Conservation (phyloP, 169 alveolate species). For the Cystoisospora suis region DNA sequence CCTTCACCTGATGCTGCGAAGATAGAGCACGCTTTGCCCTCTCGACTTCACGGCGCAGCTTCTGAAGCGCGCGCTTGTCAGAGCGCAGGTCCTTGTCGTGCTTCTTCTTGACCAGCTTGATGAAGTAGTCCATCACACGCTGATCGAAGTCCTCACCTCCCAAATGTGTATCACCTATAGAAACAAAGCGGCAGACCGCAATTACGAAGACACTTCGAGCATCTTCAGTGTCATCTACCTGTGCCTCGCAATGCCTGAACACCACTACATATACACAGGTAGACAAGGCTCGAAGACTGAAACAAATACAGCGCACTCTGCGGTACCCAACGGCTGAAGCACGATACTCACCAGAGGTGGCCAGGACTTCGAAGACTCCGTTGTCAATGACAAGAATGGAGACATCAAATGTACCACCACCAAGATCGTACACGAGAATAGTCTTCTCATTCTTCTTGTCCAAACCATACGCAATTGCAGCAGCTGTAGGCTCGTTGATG, state of each 20-base stretch:
- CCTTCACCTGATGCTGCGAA: conserved; percentile 84
- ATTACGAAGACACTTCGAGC: too few species aligned
- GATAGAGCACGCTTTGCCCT: conserved; percentile 96
- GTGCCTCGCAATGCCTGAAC: too few species aligned
- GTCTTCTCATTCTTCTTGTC: conserved; percentile 96
- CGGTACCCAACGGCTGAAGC: conserved; percentile 8
- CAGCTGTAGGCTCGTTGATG: conserved; percentile 99
- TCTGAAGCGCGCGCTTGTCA: conserved; percentile 95
- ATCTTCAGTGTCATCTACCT: too few species aligned
- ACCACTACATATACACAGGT: too few species aligned
- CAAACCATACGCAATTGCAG: conserved; percentile 99
- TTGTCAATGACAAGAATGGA: conserved; percentile 96
- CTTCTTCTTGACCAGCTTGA: conserved; percentile 92
- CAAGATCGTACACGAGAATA: conserved; percentile 98
- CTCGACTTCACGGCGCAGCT: conserved; percentile 97
- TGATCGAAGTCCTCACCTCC: conserved; percentile 99
- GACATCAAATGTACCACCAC: conserved; percentile 99
- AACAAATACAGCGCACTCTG: too few species aligned
- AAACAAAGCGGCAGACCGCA: background rate
- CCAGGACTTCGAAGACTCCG: conserved; percentile 98
- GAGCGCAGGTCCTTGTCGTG: conserved; percentile 89
- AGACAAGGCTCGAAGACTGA: too few species aligned
- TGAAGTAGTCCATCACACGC: conserved; percentile 96
- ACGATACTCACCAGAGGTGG: conserved; percentile 92
- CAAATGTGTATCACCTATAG: conserved; percentile 93